Percentiles rank a stretch among this genome's conserved stretches.
These are phyloP conservation scores for Talaromyces atroroseus DNA, from an alignment of 2,329 filamentous ascomycete species.

Conservation along the genomic window DNA sequence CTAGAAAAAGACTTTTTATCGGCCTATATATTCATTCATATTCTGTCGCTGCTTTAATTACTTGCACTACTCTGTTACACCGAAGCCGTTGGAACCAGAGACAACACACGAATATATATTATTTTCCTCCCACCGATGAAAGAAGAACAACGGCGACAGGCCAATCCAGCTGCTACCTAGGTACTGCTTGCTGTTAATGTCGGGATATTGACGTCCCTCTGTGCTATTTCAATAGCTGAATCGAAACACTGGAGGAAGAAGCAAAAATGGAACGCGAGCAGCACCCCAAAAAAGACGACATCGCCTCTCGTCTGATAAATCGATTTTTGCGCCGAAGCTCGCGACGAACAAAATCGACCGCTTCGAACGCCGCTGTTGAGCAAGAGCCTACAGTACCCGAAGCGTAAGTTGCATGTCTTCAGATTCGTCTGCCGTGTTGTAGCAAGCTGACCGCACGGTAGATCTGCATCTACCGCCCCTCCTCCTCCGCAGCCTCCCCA, in stretches of 20 bases:
- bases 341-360: conserved; percentile 10
- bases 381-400: not conserved
- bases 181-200: not conserved
- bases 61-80: not conserved
- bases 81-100: not conserved
- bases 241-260: not conserved
- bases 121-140: not conserved
- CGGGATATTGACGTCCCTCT: too few species aligned
- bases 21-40: not conserved
- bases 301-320: conserved; percentile 8
- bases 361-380: not conserved
- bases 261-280: conserved; percentile 8
- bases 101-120: not conserved
- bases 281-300: conserved; percentile 8
- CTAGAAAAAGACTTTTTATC: not conserved
- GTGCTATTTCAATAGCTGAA: not conserved
- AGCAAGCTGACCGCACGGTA: not conserved
- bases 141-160: not conserved
- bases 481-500: not conserved
- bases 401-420: conserved; percentile 5
- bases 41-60: not conserved
- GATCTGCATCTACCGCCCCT: not conserved
- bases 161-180: not conserved
- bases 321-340: conserved; percentile 11
- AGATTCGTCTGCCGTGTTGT: not conserved